Percentiles rank a stretch among this genome's conserved stretches.
phyloP scores from a whole-genome alignment of 1,284 basidiomycete genomes.

The Ganoderma lingzhi region DNA sequence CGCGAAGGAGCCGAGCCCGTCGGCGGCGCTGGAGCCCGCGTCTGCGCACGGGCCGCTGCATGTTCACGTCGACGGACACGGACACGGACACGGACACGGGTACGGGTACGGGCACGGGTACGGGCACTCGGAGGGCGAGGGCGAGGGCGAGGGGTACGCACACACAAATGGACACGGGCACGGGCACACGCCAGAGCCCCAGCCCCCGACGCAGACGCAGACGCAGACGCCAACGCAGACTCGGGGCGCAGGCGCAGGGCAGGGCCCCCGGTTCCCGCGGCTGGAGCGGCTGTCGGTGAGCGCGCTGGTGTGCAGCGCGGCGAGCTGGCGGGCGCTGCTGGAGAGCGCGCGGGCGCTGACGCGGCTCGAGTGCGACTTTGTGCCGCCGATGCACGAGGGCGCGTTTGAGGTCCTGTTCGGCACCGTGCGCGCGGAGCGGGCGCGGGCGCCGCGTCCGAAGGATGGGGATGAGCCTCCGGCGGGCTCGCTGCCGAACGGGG shows the following conservation, averaged over 20 bases:
- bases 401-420: constrained; percentile 48
- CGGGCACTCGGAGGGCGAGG: no score
- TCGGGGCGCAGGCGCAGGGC: no score
- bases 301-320: constrained; percentile 52
- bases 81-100: constrained; percentile 7
- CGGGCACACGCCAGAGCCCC: not conserved
- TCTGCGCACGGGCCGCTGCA: not conserved
- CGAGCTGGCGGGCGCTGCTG: constrained; percentile 50
- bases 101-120: constrained; percentile 13
- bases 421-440: constrained; percentile 10
- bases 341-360: constrained; percentile 44
- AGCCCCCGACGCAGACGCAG: no score
- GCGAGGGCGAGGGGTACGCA: no score
- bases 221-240: no score
- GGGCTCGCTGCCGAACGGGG: not conserved
- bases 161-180: not conserved
- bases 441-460: no score
- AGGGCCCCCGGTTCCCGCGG: constrained; percentile 41
- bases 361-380: constrained; percentile 56
- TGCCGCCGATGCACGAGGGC: constrained; percentile 41
- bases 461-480: no score
- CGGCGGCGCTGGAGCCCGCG: no score
- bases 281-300: constrained; percentile 53
- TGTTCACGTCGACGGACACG: constrained; percentile 10
- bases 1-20: constrained; percentile 18